These are phyloP conservation scores for Phoma sp. DNA, from an alignment of 2,329 filamentous ascomycete genomes.

Conservation along the genomic window DNA sequence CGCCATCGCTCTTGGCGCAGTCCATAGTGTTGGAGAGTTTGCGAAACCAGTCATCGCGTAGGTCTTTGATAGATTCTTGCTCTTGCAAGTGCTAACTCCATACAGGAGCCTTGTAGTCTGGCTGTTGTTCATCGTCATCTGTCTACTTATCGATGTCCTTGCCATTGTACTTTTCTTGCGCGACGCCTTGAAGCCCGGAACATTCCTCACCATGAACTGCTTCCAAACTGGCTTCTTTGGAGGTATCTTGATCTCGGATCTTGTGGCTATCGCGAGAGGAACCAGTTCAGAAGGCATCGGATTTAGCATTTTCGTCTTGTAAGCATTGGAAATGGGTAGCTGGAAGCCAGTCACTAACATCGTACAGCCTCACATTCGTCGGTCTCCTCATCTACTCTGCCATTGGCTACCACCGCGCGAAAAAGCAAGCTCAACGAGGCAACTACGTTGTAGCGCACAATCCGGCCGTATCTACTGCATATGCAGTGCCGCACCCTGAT, in stretches of 20 bases:
- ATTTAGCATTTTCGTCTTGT: constrained; percentile 47
- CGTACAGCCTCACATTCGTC: constrained; percentile 43
- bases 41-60: constrained; percentile 32
- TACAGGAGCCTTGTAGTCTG: constrained; percentile 40
- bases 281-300: constrained; percentile 32
- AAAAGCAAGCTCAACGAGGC: constrained; percentile 43
- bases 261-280: constrained; percentile 33
- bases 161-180: constrained; percentile 45
- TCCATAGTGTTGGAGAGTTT: constrained; percentile 26
- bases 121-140: constrained; percentile 41
- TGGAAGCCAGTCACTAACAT: constrained; percentile 8
- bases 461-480: constrained; percentile 27
- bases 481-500: constrained; percentile 26
- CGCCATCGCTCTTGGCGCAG: constrained; percentile 27
- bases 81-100: constrained; percentile 23
- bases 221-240: constrained; percentile 47
- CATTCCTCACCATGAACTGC: constrained; percentile 46
- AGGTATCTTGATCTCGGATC: constrained; percentile 39
- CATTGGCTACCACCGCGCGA: constrained; percentile 44
- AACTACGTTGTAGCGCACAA: constrained; percentile 43
- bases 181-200: constrained; percentile 38
- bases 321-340: constrained; percentile 17
- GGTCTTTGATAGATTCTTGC: background rate
- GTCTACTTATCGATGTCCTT: constrained; percentile 44
- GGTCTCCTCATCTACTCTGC: constrained; percentile 50